These are phyloP conservation scores for Exserohilum rostratum DNA, from an alignment of 2,329 filamentous ascomycete species.

Conservation along the genomic window DNA sequence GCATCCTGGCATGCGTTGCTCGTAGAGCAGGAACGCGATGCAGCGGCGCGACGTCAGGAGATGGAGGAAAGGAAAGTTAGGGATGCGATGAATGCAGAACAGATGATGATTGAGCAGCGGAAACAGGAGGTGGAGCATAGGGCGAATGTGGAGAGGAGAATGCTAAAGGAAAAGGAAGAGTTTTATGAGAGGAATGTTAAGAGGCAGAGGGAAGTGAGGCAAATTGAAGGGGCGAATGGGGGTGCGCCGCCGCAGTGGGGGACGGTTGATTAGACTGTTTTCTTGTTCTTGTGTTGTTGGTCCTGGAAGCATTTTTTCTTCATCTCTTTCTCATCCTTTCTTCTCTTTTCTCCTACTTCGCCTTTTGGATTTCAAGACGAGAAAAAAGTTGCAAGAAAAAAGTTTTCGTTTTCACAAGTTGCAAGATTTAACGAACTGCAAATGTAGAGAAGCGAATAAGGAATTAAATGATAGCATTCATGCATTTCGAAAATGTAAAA, in stretches of 20 bases:
- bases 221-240: conserved; percentile 31
- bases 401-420: too few relatives aligned
- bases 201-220: conserved; percentile 39
- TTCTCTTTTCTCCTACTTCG: too few relatives aligned
- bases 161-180: conserved; percentile 43
- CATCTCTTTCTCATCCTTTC: not conserved
- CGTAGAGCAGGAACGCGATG: conserved; percentile 39
- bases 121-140: conserved; percentile 38
- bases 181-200: conserved; percentile 41
- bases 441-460: too few relatives aligned
- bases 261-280: conserved; percentile 31
- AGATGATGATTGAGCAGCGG: conserved; percentile 29
- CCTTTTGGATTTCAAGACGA: too few relatives aligned
- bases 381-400: too few relatives aligned
- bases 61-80: conserved; percentile 33
- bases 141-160: conserved; percentile 30
- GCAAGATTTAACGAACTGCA: too few relatives aligned
- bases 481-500: too few relatives aligned
- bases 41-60: conserved; percentile 23
- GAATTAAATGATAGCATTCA: too few relatives aligned
- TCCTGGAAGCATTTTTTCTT: not conserved
- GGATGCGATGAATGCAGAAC: conserved; percentile 24
- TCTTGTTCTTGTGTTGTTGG: too few relatives aligned
- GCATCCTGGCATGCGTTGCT: conserved; percentile 37
- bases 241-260: conserved; percentile 28